Percentiles rank a stretch among this genome's conserved stretches.
Conservation (phyloP, 2,329 filamentous ascomycete species). For the Beauveria sp. region DNA sequence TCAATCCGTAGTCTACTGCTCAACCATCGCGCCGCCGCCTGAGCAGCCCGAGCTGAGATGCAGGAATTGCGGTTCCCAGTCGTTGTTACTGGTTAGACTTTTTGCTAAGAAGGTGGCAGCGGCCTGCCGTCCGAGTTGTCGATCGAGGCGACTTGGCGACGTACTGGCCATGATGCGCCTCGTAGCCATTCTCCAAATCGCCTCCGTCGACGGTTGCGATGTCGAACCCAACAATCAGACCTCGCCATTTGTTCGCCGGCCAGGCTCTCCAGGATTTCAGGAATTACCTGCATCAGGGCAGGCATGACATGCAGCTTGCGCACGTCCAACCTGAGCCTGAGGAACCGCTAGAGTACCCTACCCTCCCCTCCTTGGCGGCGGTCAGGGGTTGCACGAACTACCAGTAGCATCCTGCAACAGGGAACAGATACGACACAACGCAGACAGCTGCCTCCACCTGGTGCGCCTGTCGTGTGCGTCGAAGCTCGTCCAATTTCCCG, state of each 20-base stretch:
- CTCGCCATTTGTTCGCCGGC: not conserved
- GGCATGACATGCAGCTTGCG: not conserved
- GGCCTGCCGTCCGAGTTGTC: not conserved
- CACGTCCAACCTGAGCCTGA: not conserved
- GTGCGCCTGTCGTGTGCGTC: not conserved
- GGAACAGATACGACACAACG: constrained; percentile 3
- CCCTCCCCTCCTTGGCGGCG: not conserved
- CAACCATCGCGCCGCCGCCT: not conserved
- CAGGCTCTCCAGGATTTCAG: not conserved
- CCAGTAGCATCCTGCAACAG: constrained; percentile 1
- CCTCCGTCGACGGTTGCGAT: not conserved
- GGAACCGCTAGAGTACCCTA: not conserved
- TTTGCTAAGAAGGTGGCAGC: not conserved
- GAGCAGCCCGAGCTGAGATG: not conserved
- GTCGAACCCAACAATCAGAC: not conserved
- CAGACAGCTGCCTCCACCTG: constrained; percentile 2
- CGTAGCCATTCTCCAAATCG: not conserved
- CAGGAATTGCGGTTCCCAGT: not conserved
- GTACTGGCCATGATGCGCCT: not conserved
- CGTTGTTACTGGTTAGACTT: not conserved
- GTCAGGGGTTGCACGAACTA: constrained; percentile 6
- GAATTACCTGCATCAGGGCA: not conserved
- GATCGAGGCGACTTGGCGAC: not conserved
- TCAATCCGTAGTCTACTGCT: not conserved
- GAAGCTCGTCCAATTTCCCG: constrained; percentile 8